Conservation (phyloP, 1,284 basidiomycete genomes). For the Ustilago shanxiensis region DNA sequence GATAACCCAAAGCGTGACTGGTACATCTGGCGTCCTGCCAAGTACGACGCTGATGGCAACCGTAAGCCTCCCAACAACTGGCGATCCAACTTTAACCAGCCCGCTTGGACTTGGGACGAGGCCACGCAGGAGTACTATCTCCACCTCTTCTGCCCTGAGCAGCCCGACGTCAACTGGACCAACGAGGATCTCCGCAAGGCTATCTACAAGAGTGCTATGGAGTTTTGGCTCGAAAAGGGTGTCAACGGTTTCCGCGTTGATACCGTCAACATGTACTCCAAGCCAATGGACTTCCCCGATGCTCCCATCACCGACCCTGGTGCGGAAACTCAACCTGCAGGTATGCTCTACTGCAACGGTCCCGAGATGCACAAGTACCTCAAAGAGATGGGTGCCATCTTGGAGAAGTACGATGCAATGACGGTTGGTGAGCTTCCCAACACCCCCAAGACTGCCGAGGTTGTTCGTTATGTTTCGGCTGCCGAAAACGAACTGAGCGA, state of each 20-base stretch:
- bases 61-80: constrained; percentile 79
- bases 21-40: constrained; percentile 81
- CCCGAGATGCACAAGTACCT: constrained; percentile 77
- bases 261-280: constrained; percentile 66
- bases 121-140: constrained; percentile 80
- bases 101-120: constrained; percentile 81
- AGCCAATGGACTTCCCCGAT: constrained; percentile 67
- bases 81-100: constrained; percentile 79
- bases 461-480: constrained; percentile 77
- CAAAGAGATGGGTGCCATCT: constrained; percentile 75
- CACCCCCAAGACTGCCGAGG: constrained; percentile 71
- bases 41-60: constrained; percentile 73
- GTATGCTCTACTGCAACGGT: constrained; percentile 67
- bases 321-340: constrained; percentile 76
- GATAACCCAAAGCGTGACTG: constrained; percentile 78
- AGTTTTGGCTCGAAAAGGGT: constrained; percentile 81
- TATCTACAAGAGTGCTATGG: constrained; percentile 76
- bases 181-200: constrained; percentile 75
- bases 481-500: constrained; percentile 76
- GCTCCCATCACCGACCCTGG: constrained; percentile 72
- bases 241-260: constrained; percentile 78
- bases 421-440: constrained; percentile 77
- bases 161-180: constrained; percentile 85
- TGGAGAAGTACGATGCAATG: constrained; percentile 72
- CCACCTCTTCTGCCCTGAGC: constrained; percentile 78